Conservation (phyloP, 345 rosid genomes). For the Populus nigra region DNA sequence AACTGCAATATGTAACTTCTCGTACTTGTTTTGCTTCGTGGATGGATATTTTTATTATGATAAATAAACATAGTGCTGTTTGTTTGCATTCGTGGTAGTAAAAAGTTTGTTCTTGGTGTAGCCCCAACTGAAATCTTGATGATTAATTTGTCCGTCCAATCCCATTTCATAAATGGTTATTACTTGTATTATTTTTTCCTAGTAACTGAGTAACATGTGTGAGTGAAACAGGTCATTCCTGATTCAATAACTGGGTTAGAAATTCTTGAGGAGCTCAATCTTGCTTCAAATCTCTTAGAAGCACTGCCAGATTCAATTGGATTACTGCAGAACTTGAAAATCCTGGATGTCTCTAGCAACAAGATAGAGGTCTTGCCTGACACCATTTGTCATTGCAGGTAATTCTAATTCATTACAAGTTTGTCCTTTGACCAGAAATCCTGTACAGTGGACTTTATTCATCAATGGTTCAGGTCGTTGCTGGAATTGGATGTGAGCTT, state of each 20-base stretch:
- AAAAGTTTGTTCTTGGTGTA: neutral
- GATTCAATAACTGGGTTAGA: slow-evolving; percentile 84
- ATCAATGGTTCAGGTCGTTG: slow-evolving; percentile 46
- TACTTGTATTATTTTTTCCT: neutral
- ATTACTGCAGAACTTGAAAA: slow-evolving; percentile 58
- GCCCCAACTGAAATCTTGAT: neutral
- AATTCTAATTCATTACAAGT: slow-evolving; percentile 16
- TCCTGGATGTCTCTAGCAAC: slow-evolving; percentile 67
- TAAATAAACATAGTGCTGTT: neutral
- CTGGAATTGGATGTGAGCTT: slow-evolving; percentile 79
- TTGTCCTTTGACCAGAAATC: neutral
- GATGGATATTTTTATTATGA: neutral
- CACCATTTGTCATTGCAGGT: slow-evolving; percentile 76
- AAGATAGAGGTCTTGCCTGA: slow-evolving; percentile 74
- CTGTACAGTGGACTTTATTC: neutral
- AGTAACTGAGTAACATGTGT: neutral
- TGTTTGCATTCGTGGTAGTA: neutral
- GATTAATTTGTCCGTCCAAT: neutral
- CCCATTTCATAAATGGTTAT: neutral
- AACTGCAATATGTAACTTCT: neutral
- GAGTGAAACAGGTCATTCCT: slow-evolving; percentile 61
- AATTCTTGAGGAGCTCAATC: slow-evolving; percentile 69
- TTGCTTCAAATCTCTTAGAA: slow-evolving; percentile 69
- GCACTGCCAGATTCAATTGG: slow-evolving; percentile 85
- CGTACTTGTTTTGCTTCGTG: neutral